Evolutionary conservation across 1,139 yeast species (phyloP), one percentile per base, ranked within the genome.

Genomic region (Nadsonia starkeyi-henricii): DNA sequence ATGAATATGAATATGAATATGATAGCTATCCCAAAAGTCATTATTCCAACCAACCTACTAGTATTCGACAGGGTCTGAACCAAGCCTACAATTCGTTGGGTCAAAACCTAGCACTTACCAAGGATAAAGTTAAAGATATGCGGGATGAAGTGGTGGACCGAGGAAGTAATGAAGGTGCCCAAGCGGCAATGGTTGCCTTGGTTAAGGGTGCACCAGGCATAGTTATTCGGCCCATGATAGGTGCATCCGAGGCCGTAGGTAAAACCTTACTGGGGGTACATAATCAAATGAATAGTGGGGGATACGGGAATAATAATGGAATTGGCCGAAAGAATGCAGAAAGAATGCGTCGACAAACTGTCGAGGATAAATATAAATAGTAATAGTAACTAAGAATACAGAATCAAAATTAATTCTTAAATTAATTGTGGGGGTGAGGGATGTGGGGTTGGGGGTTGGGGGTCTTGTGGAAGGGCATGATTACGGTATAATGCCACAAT

Each of bases 201-300:
- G 79, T 84, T 28, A 77, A 75, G 55, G 85, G 83, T 1, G 78
- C 95, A 0, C 96, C 96, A 0, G 76, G 85, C 20, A 80, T 88
- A 8, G 64, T 89, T 18, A 73, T 89, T 2, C 66, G 96, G 45
- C 96, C 97, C 1, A 74, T 86, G 58, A 88, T 89, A 55, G 97
- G 96, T 1, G 88, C 95, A 0, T 85, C 96, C 0, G 96, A 88
- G 61, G 95, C 95, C 0, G 72, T 89, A 2, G 82, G 91, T 20
- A 84, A 79, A 58, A 75, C 95, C 0, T 68, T 89, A 49, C 74
- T 86, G 69, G 97, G 97, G 1, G 72, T 89, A 8, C 79, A 89
- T 43, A 88, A 88, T 61, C 84, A 81, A 53, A 68, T 88, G 43
- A 91, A 85, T 60, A 83, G 42, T 9, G 18, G 45, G 3, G 39